Percentiles rank a stretch among this genome's conserved stretches.
phyloP scores from a whole-genome alignment of 768 basidiomycete species.

The Dentipellis fragilis region DNA sequence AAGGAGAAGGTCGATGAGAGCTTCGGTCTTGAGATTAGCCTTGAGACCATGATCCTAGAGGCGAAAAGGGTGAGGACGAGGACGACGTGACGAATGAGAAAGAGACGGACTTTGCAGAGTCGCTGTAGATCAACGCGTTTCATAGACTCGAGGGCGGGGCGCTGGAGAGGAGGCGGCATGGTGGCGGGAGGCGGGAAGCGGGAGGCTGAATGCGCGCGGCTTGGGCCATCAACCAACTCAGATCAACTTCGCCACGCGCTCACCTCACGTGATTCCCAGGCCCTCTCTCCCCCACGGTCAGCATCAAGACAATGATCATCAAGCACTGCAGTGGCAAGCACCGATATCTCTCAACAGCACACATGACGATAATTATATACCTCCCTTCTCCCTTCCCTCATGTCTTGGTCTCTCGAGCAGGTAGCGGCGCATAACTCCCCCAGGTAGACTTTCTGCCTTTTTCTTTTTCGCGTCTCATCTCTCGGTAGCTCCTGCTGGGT shows the following conservation, averaged over 20 bases:
- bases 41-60: slow-evolving; percentile 67
- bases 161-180: slow-evolving; percentile 34
- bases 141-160: slow-evolving; percentile 42
- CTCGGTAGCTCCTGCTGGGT: slow-evolving; percentile 71
- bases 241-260: slow-evolving; percentile 3
- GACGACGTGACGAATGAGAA: slow-evolving; percentile 3
- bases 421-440: slow-evolving; percentile 49
- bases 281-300: slow-evolving; percentile 24
- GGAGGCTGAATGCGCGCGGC: neutral
- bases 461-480: neutral
- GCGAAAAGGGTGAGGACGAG: neutral
- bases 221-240: slow-evolving; percentile 3
- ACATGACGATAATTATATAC: too few species aligned
- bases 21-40: slow-evolving; percentile 76
- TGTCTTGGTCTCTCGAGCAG: slow-evolving; percentile 18
- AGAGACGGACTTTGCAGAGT: slow-evolving; percentile 41
- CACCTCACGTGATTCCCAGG: too few species aligned
- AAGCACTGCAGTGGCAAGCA: too few species aligned
- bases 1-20: slow-evolving; percentile 63
- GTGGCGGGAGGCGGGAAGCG: neutral
- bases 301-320: too few species aligned
- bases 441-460: slow-evolving; percentile 23
- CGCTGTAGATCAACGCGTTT: slow-evolving; percentile 46
- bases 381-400: neutral
- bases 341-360: slow-evolving; percentile 14